Evolutionary conservation across 2,329 filamentous ascomycete species (phyloP).

Genomic region (Calycina marina): DNA sequence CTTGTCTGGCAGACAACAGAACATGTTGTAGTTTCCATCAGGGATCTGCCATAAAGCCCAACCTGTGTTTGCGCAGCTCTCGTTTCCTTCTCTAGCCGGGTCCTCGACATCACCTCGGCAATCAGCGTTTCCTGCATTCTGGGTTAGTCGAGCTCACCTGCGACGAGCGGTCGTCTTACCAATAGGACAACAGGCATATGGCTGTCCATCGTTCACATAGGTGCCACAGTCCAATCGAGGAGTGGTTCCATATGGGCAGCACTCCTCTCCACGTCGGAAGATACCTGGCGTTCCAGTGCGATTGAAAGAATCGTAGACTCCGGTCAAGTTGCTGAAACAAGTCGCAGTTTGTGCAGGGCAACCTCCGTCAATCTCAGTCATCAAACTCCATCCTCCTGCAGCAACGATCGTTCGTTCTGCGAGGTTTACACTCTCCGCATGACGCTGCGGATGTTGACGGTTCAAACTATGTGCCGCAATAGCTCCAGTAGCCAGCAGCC

Average conservation of each 20-base stretch:
- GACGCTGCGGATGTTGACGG: too few species aligned
- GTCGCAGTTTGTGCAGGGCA: neutral
- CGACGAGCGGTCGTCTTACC: neutral
- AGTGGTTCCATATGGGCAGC: conserved; percentile 1
- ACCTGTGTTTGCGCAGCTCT: conserved; percentile 1
- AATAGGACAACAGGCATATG: conserved; percentile 1
- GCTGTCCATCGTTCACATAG: conserved; percentile 1
- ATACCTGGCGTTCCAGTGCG: neutral
- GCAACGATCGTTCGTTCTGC: neutral
- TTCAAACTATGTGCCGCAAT: too few species aligned
- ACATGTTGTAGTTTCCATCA: conserved; percentile 1
- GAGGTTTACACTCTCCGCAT: too few species aligned
- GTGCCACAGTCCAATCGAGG: conserved; percentile 1
- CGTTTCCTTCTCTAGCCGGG: neutral
- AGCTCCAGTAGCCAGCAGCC: too few species aligned
- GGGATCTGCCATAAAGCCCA: conserved; percentile 2
- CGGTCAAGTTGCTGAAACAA: neutral
- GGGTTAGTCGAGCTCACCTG: neutral
- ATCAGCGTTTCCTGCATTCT: neutral
- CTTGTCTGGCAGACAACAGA: conserved; percentile 1
- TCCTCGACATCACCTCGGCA: conserved; percentile 1
- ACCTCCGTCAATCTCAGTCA: neutral
- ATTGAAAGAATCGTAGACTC: neutral
- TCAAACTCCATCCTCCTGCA: conserved; percentile 1
- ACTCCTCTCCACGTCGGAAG: conserved; percentile 1